phyloP scores from a whole-genome alignment of 139 green algal species.

The Coccomyxa sp. region DNA sequence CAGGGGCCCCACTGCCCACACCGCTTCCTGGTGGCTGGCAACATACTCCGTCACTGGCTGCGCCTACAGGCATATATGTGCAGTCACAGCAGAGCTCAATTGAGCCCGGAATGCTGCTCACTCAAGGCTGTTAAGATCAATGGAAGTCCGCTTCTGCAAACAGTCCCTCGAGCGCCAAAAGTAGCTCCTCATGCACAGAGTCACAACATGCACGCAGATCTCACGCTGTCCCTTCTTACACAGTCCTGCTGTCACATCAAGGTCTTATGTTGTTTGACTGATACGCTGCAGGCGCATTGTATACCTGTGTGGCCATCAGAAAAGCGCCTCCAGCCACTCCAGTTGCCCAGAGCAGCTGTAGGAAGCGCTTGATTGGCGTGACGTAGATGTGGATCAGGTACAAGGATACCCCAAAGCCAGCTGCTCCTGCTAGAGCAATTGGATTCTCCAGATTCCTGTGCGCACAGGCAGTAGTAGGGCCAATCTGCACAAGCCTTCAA shows the following conservation, averaged over 20 bases:
- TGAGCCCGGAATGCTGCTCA: too few relatives aligned
- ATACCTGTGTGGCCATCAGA: constrained; percentile 41
- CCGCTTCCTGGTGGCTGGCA: constrained; percentile 41
- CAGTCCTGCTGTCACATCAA: constrained; percentile 7
- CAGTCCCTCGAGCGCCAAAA: neutral
- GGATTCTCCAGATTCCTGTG: constrained; percentile 13
- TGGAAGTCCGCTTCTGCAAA: neutral
- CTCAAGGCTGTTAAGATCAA: neutral
- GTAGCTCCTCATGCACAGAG: too few relatives aligned
- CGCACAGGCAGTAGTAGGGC: neutral
- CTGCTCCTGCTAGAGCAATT: constrained; percentile 33
- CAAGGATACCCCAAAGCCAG: constrained; percentile 66
- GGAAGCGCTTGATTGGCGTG: constrained; percentile 62
- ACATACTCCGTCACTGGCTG: constrained; percentile 18
- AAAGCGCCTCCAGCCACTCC: constrained; percentile 48
- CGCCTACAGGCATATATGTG: constrained; percentile 2
- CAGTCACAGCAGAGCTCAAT: neutral
- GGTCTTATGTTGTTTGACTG: neutral
- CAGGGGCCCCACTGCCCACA: constrained; percentile 86
- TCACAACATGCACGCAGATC: too few relatives aligned
- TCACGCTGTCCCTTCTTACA: too few relatives aligned
- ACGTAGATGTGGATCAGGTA: constrained; percentile 93
- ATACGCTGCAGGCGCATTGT: neutral
- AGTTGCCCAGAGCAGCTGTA: constrained; percentile 66
- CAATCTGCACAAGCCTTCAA: too few relatives aligned